Conservation (phyloP, 225 moss, liverwort and hornwort species). For the Polytrichum formosum region DNA sequence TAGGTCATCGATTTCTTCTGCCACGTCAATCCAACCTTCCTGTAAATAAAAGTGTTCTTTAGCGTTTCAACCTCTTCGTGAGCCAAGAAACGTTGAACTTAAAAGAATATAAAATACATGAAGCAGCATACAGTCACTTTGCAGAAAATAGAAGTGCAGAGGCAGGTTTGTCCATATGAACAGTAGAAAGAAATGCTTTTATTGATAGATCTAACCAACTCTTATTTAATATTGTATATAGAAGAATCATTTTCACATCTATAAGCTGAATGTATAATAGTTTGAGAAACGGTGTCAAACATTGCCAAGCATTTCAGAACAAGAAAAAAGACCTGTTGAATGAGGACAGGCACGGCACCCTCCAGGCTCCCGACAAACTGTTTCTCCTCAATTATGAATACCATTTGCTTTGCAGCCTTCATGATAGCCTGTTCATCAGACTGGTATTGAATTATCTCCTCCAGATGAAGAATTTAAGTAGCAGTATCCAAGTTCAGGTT, state of each 20-base stretch:
- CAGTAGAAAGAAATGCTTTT: no score
- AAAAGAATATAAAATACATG: no score
- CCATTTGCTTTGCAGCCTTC: slow-evolving; percentile 55
- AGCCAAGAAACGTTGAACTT: no score
- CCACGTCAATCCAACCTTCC: slow-evolving; percentile 57
- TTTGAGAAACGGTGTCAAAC: neutral
- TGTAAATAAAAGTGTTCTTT: slow-evolving; percentile 10
- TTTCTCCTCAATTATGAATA: slow-evolving; percentile 49
- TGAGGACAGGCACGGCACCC: slow-evolving; percentile 57
- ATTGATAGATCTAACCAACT: no score
- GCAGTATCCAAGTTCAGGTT: no score
- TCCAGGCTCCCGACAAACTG: slow-evolving; percentile 55
- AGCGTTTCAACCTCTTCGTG: neutral
- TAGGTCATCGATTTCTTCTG: slow-evolving; percentile 62
- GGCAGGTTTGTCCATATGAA: no score
- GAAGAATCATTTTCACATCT: no score
- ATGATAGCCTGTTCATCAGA: slow-evolving; percentile 40
- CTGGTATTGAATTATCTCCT: neutral
- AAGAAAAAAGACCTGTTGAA: slow-evolving; percentile 32
- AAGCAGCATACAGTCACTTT: no score
- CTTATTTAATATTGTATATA: no score
- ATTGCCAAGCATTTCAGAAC: neutral
- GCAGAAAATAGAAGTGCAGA: no score
- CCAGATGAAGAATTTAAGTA: neutral
- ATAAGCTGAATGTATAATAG: no score